Evolutionary conservation across 2,329 filamentous ascomycete genomes (phyloP), one percentile per base, ranked within the genome.

Genomic region (Sarocladium strictum): DNA sequence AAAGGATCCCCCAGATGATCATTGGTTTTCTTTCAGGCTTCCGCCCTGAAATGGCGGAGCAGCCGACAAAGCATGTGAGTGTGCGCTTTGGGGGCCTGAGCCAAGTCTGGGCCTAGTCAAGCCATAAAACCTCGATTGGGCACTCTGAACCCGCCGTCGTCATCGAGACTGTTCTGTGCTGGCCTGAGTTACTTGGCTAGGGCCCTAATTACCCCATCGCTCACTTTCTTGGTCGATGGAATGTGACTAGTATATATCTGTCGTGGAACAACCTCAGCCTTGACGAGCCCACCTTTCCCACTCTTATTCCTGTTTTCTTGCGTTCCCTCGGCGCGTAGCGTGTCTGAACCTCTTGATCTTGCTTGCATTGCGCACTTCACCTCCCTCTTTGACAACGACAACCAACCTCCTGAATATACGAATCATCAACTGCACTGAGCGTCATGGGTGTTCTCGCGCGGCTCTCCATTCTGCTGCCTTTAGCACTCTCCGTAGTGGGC

Each of bases 401-500:
- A 38, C 17, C 35, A n/a, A 19, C 15, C 12, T n/a, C 35, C n/a
- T 38, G 5, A n/a, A 6, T 19, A 43, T 7, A 43, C 38, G 9
- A 43, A 21, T 14, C 19, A 21, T 21, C 47, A 14, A 9, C 23
- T 9, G 24, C 5, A 6, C 7, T 7, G 10, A 3, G 12, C 59
- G 55, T 41, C 53, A 62, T 62, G 60, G 53, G 58, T n/a, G 26
- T 33, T 3, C 15, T 59, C 7, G 24, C 60, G 24, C 62, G 64
- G 55, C 63, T 70, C 35, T 55, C 65, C 37, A 61, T 70, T 32
- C 56, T 73, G 29, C 35, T 73, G 19, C 72, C 72, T 50, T 55
- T 74, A 58, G 60, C 66, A 24, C 60, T 73, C 37, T 67, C 68
- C 56, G 61, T 73, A 40, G 67, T 67, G 58, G 68, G 65, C 33